Percentiles rank a stretch among this genome's conserved stretches.
Conservation (phyloP, 169 alveolate species). For the Eimeria maxima region DNA sequence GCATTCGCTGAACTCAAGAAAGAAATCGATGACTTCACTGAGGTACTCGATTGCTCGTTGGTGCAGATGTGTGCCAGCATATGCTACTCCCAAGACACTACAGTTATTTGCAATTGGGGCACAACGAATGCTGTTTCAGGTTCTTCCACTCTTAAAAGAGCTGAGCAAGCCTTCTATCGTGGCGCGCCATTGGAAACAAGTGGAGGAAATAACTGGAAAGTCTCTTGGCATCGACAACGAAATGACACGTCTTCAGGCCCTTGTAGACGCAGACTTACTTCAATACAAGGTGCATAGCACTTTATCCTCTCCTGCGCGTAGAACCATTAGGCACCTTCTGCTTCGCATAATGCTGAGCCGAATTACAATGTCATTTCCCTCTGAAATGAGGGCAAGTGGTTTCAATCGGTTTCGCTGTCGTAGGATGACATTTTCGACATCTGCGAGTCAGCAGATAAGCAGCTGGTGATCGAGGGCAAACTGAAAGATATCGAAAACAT, state of each 20-base stretch:
- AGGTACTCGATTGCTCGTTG: constrained; percentile 67
- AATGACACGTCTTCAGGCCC: constrained; percentile 92
- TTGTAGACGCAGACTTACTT: constrained; percentile 92
- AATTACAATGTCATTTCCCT: neutral
- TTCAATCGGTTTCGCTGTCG: neutral
- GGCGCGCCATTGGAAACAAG: constrained; percentile 97
- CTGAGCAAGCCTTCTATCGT: constrained; percentile 95
- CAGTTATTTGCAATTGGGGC: constrained; percentile 80
- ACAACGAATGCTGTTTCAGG: constrained; percentile 58
- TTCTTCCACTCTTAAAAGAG: constrained; percentile 95
- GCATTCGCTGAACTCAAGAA: constrained; percentile 96
- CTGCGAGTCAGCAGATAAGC: constrained; percentile 98
- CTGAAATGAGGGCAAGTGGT: neutral
- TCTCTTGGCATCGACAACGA: constrained; percentile 91
- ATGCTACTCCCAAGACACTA: neutral
- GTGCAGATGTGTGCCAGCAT: neutral
- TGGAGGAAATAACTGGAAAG: constrained; percentile 92
- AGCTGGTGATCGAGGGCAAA: constrained; percentile 95
- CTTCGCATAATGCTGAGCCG: neutral
- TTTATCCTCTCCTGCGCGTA: neutral
- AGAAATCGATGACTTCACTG: constrained; percentile 94
- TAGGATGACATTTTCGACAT: constrained; percentile 97
- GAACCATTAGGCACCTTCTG: neutral
- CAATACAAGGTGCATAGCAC: constrained; percentile 68
- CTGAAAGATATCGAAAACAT: constrained; percentile 94